phyloP scores from a whole-genome alignment of 306 rosid genomes.

The Mimosa pudica region DNA sequence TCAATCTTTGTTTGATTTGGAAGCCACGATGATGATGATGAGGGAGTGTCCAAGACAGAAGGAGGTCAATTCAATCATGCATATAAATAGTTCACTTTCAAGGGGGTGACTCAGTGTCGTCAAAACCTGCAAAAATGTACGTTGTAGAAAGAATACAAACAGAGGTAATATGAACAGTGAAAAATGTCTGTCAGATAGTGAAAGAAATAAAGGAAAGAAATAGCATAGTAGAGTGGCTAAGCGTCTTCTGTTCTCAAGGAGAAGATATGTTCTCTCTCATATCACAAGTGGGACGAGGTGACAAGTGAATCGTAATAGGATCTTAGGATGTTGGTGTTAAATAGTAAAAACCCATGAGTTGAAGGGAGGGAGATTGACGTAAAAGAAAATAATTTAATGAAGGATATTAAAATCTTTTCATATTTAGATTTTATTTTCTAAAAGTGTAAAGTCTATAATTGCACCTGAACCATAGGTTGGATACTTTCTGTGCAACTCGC shows the following conservation, averaged over 20 bases:
- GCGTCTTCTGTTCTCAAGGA: neutral
- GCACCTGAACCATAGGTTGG: too few relatives aligned
- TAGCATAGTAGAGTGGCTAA: neutral
- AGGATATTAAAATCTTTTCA: too few relatives aligned
- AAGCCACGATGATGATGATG: neutral
- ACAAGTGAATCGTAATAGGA: constrained; percentile 30
- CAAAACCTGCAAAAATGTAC: neutral
- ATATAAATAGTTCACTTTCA: too few relatives aligned
- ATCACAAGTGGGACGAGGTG: constrained; percentile 18
- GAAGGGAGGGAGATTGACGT: too few relatives aligned
- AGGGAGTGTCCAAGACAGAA: neutral
- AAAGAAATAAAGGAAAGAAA: neutral
- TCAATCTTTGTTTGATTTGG: neutral
- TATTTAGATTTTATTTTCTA: too few relatives aligned
- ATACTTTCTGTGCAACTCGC: too few relatives aligned
- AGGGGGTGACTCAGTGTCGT: neutral
- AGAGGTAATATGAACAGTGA: neutral
- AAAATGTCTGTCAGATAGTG: neutral
- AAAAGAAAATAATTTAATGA: too few relatives aligned
- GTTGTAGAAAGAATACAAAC: neutral
- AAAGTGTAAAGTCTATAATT: too few relatives aligned
- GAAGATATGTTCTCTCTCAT: too few relatives aligned
- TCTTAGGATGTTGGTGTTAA: too few relatives aligned
- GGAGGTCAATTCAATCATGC: neutral
- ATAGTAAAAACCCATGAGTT: too few relatives aligned